Conservation (phyloP, 192 early-diverging fungal species). For the Linnemannia exigua region DNA sequence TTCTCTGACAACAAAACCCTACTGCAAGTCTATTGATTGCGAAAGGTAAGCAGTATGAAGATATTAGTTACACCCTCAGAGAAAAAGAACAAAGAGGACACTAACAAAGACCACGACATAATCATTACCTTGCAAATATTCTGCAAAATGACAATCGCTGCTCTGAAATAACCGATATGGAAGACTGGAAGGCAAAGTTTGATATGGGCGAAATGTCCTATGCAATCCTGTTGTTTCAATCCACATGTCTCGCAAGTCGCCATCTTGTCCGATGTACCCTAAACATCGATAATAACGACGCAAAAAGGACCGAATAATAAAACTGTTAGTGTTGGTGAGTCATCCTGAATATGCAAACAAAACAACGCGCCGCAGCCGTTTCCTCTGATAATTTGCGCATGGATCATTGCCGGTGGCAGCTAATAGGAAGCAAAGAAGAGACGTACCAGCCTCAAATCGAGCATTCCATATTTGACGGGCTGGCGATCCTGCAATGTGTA, state of each 20-base stretch:
- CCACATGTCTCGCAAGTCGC: conserved; percentile 93
- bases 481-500: conserved; percentile 78
- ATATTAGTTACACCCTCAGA: background rate
- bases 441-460: conserved; percentile 89
- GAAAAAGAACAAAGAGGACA: background rate
- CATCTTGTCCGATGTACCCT: conserved; percentile 90
- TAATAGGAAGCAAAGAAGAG: background rate
- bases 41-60: background rate
- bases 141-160: conserved; percentile 90
- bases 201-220: conserved; percentile 97
- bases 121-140: conserved; percentile 92
- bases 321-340: conserved; percentile 15
- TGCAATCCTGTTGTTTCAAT: conserved; percentile 87
- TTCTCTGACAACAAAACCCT: conserved; percentile 89
- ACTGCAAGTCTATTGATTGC: conserved; percentile 79
- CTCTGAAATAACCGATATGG: conserved; percentile 98
- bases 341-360: conserved; percentile 12
- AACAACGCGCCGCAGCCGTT: conserved; percentile 22
- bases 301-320: background rate
- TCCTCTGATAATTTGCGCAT: background rate
- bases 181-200: conserved; percentile 95
- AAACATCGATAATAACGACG: background rate
- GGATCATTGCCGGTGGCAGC: no score
- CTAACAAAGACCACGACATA: background rate
- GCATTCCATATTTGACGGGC: conserved; percentile 88